Evolutionary conservation across 371 early-diverging fungal species (phyloP), one percentile per base, ranked within the genome.

Genomic region (Encephalitozoon hellem): DNA sequence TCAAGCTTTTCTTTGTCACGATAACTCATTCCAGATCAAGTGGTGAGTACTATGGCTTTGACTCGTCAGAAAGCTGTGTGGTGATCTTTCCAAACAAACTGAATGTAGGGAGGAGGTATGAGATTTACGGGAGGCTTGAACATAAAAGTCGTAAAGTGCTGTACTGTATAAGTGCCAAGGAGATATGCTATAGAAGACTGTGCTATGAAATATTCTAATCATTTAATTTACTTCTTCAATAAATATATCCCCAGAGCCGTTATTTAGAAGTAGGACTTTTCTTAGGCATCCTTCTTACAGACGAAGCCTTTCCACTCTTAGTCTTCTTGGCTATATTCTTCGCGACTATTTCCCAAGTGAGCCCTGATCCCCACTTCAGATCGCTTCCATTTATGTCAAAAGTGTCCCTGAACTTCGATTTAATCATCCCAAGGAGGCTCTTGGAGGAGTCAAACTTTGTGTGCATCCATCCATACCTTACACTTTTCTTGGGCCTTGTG

Each of bases 401-500:
- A 2, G 12, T 15, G 0, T 38, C 34, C 12, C 5, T 38, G 15
- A 59, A 59, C 34, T 34, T 59, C 0, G 59, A 59, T 38, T 59
- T 59, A 4, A 59, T 59, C 25, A 38, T 32, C n/a, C 21, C 21
- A 21, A 59, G 59, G 6, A 59, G 30, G 12, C n/a, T 30, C n/a
- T 59, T 38, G 15, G 38, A 34, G 18, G 59, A 59, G 18, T 59
- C 59, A 59, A 59, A 59, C 28, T 59, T 30, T 0, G 59, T 59
- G 18, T 59, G 30, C 59, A 59, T 59, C 59, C 59, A 59, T 41
- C 52, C 67, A 52, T 67, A 52, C 30, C 39, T 49, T 23, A 52
- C 67, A 0, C 28, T 18, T 2, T 71, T 67, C 26, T 49, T 32
- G 65, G 69, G 9, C 42, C 25, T 68, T 52, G 12, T 8, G 47